Evolutionary conservation across 2,329 filamentous ascomycete genomes (phyloP).

Genomic region (Cytospora mali): DNA sequence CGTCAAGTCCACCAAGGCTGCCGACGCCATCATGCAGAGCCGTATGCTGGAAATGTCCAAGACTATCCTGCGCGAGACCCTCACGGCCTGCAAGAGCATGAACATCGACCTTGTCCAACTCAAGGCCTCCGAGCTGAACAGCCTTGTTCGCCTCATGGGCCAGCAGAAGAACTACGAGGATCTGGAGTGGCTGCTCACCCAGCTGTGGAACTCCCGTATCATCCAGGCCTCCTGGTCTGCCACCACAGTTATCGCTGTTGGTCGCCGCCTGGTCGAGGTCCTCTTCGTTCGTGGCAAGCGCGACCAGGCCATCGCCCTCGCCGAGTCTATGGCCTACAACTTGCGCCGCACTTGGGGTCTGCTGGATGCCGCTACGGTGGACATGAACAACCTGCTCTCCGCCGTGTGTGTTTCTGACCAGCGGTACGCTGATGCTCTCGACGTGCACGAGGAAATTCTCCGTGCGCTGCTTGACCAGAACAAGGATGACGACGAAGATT

Average conservation of each 20-base stretch:
- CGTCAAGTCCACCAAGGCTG: constrained; percentile 34
- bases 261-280: constrained; percentile 28
- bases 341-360: constrained; percentile 29
- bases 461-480: constrained; percentile 28
- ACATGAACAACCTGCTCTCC: constrained; percentile 29
- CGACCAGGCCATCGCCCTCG: constrained; percentile 27
- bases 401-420: constrained; percentile 26
- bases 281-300: constrained; percentile 26
- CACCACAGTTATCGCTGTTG: constrained; percentile 27
- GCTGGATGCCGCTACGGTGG: constrained; percentile 28
- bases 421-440: constrained; percentile 27
- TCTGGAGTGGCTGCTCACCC: constrained; percentile 29
- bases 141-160: constrained; percentile 28
- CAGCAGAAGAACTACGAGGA: constrained; percentile 30
- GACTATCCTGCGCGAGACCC: constrained; percentile 29
- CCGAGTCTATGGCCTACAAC: constrained; percentile 30
- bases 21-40: constrained; percentile 27
- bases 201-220: constrained; percentile 29
- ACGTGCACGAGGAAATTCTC: constrained; percentile 29
- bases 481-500: constrained; percentile 13
- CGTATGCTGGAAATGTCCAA: constrained; percentile 29
- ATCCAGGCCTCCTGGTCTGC: constrained; percentile 27
- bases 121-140: constrained; percentile 28
- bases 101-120: constrained; percentile 29
- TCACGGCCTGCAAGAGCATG: constrained; percentile 27